Evolutionary conservation across 345 rosid species (phyloP).

Genomic region (thale cress (Arabidopsis thaliana)): DNA sequence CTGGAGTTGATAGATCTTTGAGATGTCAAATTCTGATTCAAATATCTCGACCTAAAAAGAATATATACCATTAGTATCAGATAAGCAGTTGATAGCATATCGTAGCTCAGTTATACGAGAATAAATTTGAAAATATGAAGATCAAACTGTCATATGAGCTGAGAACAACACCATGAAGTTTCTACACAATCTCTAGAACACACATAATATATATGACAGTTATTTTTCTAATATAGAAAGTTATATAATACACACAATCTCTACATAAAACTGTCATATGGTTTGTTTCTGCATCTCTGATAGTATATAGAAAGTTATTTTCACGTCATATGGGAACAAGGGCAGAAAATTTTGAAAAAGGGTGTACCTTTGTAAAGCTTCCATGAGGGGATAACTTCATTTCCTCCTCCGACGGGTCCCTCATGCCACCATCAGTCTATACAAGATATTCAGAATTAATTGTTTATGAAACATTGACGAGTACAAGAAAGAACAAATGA

Average conservation of each 20-base stretch:
- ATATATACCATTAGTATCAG: slow-evolving; percentile 11
- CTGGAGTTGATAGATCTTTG: slow-evolving; percentile 53
- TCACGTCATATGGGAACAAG: slow-evolving; percentile 6
- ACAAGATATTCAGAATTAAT: slow-evolving; percentile 14
- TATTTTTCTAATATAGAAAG: too few relatives aligned
- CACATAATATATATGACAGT: background rate
- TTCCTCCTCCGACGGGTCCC: slow-evolving; percentile 66
- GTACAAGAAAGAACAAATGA: background rate
- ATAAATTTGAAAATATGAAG: slow-evolving; percentile 5
- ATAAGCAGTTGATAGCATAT: slow-evolving; percentile 22
- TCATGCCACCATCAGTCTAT: slow-evolving; percentile 65
- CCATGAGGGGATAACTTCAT: slow-evolving; percentile 54
- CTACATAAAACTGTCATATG: too few relatives aligned
- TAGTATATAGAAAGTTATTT: background rate
- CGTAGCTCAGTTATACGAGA: slow-evolving; percentile 3
- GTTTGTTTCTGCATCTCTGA: background rate
- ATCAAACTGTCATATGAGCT: slow-evolving; percentile 1
- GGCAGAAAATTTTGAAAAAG: background rate
- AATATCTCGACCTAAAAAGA: slow-evolving; percentile 66
- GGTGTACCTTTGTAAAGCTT: slow-evolving; percentile 60
- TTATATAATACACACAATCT: too few relatives aligned
- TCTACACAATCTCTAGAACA: background rate
- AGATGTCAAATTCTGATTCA: slow-evolving; percentile 50
- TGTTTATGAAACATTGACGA: slow-evolving; percentile 8
- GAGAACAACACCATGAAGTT: slow-evolving; percentile 11